Base-by-base conservation (phyloP, 2,329 filamentous ascomycete species). In the Elsinoe necatrix region DNA sequence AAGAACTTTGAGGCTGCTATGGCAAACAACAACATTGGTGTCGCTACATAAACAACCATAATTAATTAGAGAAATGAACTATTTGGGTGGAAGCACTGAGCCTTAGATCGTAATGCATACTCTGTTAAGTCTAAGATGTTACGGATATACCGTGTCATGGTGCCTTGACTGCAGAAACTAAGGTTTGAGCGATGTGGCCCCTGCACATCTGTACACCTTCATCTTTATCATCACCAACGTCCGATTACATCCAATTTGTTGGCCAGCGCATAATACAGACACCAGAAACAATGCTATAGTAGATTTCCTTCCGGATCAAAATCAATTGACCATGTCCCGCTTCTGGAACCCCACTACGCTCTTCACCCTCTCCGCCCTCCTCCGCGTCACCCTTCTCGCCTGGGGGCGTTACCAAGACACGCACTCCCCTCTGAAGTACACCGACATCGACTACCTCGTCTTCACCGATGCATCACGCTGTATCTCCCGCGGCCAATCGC, bases 391-490 rank as follows among this genome's bases (percentile, higher is more conserved):
- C 29, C 83, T 98, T 61, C 80, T 97, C 51, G 69, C 95, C 65
- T 97, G 97, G 70, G 92, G 93, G 58, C 81, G 89, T 59, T 91
- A 88, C 77, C 93, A 98, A 75, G 93, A 98, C 73, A 85, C 89
- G 59, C 80, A 91, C 73, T 95, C 90, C 6, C 85, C 92, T 12
- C 75, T 98, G 67, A 97, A 97, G 74, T 98, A 97, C 76, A 98
- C 93, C 54, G 93, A 98, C 73, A 96, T 98, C 65, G 93, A 98
- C 77, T 98, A 98, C 73, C 84, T 90, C 62, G 93, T 98, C 70
- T 98, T 98, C 77, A 97, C 93, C 50, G 92, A 97, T 70, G 93
- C 93, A 23, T 83, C 93, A 1, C 86, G 87, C 62, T 92, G 87
- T 71, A 75, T 89, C 42, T 74, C 84, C 2, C 75, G 72, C n/a